Base-by-base conservation (phyloP, 495 filamentous ascomycete species). In the Trichoderma erinaceum region DNA sequence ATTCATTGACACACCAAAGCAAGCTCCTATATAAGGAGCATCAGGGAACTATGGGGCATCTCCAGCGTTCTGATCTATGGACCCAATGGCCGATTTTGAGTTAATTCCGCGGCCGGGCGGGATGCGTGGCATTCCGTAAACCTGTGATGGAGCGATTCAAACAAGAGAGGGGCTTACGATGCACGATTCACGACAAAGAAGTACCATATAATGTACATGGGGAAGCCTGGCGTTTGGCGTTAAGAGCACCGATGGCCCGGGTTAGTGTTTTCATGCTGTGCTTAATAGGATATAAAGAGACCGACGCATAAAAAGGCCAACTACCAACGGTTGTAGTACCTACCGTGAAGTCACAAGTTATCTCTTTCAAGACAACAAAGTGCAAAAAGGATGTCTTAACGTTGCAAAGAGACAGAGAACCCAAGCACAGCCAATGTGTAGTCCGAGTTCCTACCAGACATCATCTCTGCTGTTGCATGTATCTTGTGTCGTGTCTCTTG, bases 121-220 rank as follows among this genome's bases (percentile, higher is more conserved):
- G 27, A 61, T 61, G 56, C 56, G 16, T 61, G 56, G 56, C 56
- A 12, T 61, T 61, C 27, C 23, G 32, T 61, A 61, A 11, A 29
- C 25, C 32, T 32, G 23, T 13, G 23, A 23, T 16, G 23, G 16
- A 61, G 56, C 56, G 32, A 61, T 38, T 38, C 35, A 25, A 21
- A 13, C 35, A 25, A 21, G 27, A 21, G 27, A 18, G 2, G 23
- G 56, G 56, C 56, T 61, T 25, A 61, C 25, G 56, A 61, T 61
- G 1, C 56, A 61, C 27, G 56, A 61, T 61, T 61, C 56, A 61
- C 56, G 56, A 61, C 5, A 29, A 5, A 15, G 56, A 61, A 16
- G 56, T 21, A 4, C 15, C 0, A n/a, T 23, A 25, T 21, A 27
- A 10, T n/a, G 56, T 12, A 32, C 25, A 61, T 23, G 56, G 56